Evolutionary conservation across 176 grass and related monocot genomes (phyloP).

Genomic region (Oryza brachyantha): DNA sequence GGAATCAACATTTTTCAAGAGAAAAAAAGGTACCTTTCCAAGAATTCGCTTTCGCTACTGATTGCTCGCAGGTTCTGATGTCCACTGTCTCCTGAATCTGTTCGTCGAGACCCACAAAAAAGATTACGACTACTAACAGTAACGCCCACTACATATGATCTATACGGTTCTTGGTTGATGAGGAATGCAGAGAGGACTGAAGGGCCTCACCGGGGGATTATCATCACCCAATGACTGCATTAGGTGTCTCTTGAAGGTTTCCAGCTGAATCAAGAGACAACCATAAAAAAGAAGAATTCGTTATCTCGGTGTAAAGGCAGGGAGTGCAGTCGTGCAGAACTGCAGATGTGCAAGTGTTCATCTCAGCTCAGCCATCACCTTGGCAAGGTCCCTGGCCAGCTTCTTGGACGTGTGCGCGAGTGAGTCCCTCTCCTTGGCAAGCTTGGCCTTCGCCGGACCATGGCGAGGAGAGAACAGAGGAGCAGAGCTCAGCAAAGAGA

Average conservation of each 20-base stretch:
- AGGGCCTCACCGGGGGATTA: conserved; percentile 38
- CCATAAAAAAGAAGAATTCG: background rate
- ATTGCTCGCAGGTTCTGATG: conserved; percentile 72
- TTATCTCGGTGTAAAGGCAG: background rate
- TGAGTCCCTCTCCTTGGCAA: conserved; percentile 70
- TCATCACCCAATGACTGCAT: conserved; percentile 89
- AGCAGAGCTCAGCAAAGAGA: background rate
- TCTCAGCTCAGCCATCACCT: conserved; percentile 36
- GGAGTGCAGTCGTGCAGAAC: background rate
- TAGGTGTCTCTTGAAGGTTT: conserved; percentile 89
- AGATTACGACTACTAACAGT: background rate
- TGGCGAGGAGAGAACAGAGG: background rate
- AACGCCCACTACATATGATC: background rate
- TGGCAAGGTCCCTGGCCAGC: conserved; percentile 74
- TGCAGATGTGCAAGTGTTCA: background rate
- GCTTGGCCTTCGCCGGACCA: conserved; percentile 44
- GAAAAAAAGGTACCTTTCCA: conserved; percentile 65
- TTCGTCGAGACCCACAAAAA: background rate
- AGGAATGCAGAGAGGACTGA: background rate
- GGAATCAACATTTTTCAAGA: background rate
- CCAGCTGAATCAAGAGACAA: conserved; percentile 49
- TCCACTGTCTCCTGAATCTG: conserved; percentile 73
- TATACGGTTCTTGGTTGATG: background rate
- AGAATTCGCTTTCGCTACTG: conserved; percentile 58
- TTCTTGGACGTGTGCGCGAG: conserved; percentile 79